Base-by-base conservation (phyloP, 2,329 filamentous ascomycete genomes). In the Monilinia aucupariae region DNA sequence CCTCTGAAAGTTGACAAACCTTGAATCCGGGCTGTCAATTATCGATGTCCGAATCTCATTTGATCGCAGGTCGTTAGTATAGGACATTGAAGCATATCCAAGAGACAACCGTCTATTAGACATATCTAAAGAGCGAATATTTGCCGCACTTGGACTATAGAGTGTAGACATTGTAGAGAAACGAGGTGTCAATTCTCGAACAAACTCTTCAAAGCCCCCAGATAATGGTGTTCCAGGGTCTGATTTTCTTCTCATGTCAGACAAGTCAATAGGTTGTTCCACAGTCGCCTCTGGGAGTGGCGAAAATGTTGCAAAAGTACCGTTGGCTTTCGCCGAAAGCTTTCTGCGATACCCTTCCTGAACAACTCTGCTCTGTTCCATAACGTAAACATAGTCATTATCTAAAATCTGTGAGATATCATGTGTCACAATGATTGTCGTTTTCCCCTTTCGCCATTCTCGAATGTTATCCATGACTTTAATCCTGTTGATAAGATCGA, bases 391-490 rank as follows among this genome's bases (percentile, higher is more conserved):
- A 66, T 88, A 92, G 66, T 97, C 92, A 0, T 85, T 74, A 0
- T 84, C 77, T 5, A 77, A 74, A 12, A 97, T 93, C 68, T 93
- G 89, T 0, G 85, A 82, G 39, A 94, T 82, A 67, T 97, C 91
- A 71, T 97, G 93, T 0, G 94, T 97, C 69, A 97, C 93, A 68
- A 97, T 85, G 59, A 97, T 90, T 0, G 93, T 97, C 0, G 92
- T 97, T 73, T 90, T 94, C 0, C 83, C 87, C 43, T 77, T 78
- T 27, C 94, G 82, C 93, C 92, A 97, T 25, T 81, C 72, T 9
- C 91, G 82, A 59, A 97, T 87, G 0, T 86, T 84, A 49, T 89
- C 83, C 80, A 96, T 87, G 45, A 96, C 82, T 15, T 86, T 75
- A 0, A 77, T 77, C 65, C 87, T 83, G 62, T 83, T 92, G 12